Evolutionary conservation across 495 filamentous ascomycete genomes (phyloP).

Genomic region (Cladorrhinum samala): DNA sequence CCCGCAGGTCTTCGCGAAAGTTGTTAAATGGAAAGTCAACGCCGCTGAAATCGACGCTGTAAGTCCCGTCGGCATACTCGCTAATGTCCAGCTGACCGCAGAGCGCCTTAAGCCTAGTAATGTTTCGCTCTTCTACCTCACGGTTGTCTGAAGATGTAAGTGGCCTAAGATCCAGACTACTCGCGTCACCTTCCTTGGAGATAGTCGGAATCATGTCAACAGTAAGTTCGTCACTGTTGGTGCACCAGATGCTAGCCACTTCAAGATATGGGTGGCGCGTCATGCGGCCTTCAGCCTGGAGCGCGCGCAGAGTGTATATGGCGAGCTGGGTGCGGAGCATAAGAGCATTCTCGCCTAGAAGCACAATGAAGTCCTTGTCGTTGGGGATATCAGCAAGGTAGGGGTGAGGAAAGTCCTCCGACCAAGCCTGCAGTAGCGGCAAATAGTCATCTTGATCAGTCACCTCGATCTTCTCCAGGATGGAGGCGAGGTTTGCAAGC

Average conservation of each 20-base stretch:
- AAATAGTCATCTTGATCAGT: constrained; percentile 4
- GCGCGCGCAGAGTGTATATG: constrained; percentile 8
- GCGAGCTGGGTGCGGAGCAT: constrained; percentile 24
- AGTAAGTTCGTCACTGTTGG: constrained; percentile 2
- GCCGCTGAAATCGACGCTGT: not conserved
- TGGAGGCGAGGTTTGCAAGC: constrained; percentile 17
- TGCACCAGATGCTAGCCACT: constrained; percentile 18
- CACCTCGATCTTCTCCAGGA: constrained; percentile 12
- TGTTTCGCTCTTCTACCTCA: not conserved
- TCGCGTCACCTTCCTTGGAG: constrained; percentile 3
- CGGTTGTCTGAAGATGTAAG: not conserved
- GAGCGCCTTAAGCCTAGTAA: not conserved
- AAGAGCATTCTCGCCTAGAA: constrained; percentile 10
- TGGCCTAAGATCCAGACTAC: constrained; percentile 12
- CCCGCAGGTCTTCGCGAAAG: not conserved
- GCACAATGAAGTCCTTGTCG: not conserved
- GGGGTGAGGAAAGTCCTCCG: constrained; percentile 11
- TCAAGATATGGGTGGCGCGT: constrained; percentile 7
- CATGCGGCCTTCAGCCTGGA: not conserved
- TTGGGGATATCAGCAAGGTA: constrained; percentile 2
- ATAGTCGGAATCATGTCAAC: constrained; percentile 9
- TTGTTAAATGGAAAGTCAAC: not conserved
- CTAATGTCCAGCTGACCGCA: not conserved
- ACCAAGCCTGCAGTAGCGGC: constrained; percentile 12
- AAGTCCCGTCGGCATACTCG: not conserved